Conservation (phyloP, 345 rosid genomes). For the Populus nigra region DNA sequence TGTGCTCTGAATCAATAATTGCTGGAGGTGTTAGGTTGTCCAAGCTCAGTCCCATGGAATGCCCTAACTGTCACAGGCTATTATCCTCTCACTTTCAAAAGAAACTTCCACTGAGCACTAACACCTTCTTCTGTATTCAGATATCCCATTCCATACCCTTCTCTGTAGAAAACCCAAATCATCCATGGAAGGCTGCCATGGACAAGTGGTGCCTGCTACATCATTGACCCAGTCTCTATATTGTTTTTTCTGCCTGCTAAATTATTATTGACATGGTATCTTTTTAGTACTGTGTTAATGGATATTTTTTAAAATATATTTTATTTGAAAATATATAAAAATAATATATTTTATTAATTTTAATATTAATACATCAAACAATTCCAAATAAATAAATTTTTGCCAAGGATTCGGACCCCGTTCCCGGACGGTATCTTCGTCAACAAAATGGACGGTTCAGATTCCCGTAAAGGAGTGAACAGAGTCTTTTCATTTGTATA, state of each 20-base stretch:
- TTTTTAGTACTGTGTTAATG: too few relatives aligned
- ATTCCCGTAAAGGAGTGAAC: background rate
- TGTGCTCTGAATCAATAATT: background rate
- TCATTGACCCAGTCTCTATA: background rate
- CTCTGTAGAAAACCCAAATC: background rate
- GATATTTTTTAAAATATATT: too few relatives aligned
- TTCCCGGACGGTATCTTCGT: background rate
- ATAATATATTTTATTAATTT: too few relatives aligned
- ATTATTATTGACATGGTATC: too few relatives aligned
- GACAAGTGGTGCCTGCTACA: background rate
- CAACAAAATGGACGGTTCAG: slow-evolving; percentile 11
- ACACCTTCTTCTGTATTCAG: background rate
- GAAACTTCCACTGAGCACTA: background rate
- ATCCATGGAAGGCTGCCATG: background rate
- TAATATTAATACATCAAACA: too few relatives aligned
- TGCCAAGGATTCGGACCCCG: too few relatives aligned
- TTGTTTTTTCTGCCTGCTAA: too few relatives aligned
- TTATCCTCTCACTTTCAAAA: background rate
- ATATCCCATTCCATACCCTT: background rate
- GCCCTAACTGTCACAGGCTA: background rate
- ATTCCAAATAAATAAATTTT: too few relatives aligned
- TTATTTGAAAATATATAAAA: too few relatives aligned
- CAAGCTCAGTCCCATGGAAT: background rate
- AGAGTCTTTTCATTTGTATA: background rate
- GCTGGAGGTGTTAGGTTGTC: background rate